Base-by-base conservation (phyloP, 768 basidiomycete genomes). In the Agaricus blazei region DNA sequence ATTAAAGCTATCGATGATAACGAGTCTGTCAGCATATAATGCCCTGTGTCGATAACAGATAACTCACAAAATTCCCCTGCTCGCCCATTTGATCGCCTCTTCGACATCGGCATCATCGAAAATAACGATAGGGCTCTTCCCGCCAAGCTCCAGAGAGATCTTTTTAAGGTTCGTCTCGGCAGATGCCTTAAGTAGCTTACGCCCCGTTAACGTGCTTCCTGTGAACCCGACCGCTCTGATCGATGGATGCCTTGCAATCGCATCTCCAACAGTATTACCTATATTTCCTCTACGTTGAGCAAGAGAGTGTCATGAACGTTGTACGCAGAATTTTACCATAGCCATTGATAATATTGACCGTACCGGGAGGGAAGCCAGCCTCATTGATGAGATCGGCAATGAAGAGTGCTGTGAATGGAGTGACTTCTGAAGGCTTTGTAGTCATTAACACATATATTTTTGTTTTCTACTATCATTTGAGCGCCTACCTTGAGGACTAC, bases 181-280 rank as follows among this genome's bases (percentile, higher is more conserved):
- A 1, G 90, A 80, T 11, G 88, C 84, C 61, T 88, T 81, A 75
- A 90, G 75, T 66, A 93, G 77, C 60, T 81, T 82, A 9, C 89
- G 79, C 11, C 91, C 91, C 37, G 84, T 81, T 41, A 84, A 70
- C 7, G 88, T 89, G 55, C 82, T 84, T 4, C 90, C 89, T 3
- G 90, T 92, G 70, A 92, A 91, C 0, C 88, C 84, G 28, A 90
- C 70, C 68, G 90, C 90, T 52, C 81, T 75, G 58, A 91, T 84
- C 9, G 69, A 68, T 62, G 75, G 76, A 70, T 91, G 88, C 49
- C 77, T 74, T 3, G 80, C 65, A 58, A 92, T 85, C 19, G 89
- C 87, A 24, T 80, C 67, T 0, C 90, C 90, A 19, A 81, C 87
- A 9, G 79, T 82, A 31, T 69, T 59, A 1, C 74, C 72, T 70